Base-by-base conservation (phyloP, 2,329 filamentous ascomycete species). In the Monosporascus ibericus region DNA sequence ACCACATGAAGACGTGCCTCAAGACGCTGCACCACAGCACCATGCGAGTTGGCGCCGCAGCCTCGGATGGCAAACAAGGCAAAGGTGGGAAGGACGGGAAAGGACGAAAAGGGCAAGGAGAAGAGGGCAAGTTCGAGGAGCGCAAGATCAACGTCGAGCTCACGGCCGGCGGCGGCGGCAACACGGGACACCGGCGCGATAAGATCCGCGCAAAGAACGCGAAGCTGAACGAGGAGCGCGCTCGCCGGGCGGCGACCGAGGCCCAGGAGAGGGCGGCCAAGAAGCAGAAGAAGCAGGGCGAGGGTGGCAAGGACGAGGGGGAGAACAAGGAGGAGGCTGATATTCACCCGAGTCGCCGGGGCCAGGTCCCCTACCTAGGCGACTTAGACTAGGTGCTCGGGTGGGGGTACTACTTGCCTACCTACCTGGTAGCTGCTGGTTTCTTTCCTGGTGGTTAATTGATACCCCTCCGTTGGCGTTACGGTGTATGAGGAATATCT, bases 131-230 rank as follows among this genome's bases (percentile, higher is more conserved):
- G 17, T 75, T 72, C 42, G 68, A 74, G 17, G 73, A 84, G 49
- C 78, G 92, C 62, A 88, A 86, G 71, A 95, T 97, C 64, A 96
- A 96, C 67, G 88, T 96, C 25, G 92, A 96, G 73, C 73, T 97
- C 60, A 96, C 91, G 80, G 92, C 88, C 54, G 92, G 92, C 49
- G 92, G 92, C 40, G 92, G 92, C 55, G 86, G 86, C 56, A 95
- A 91, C 69, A 89, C 83, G 46, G 78, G 84, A 58, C 73, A 78
- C 52, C 79, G 92, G 58, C 83, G 81, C 65, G 80, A 85, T 53
- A 94, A 92, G 75, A 90, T 97, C 69, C 78, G 82, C 63, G 80
- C 80, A 53, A 96, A 96, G 81, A 96, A 97, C 74, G 76, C 81
- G 63, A 92, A 92, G 73, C 79, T 96, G 48, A 82, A 89, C 60